These are phyloP conservation scores for Heliamphora pulchella DNA, from an alignment of 179 eudicot species.

Conservation along the genomic window DNA sequence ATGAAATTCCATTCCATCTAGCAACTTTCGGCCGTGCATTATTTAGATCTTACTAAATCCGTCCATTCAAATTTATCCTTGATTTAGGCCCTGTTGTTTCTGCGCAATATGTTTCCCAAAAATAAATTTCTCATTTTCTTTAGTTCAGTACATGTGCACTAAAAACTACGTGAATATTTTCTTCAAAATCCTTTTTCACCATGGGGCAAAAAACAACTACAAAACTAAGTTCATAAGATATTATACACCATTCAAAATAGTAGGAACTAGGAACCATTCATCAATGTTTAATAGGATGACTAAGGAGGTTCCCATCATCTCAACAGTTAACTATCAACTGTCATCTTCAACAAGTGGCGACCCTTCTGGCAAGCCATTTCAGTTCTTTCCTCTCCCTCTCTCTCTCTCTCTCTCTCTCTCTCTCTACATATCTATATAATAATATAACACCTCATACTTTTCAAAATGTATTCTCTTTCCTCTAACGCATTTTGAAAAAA, in stretches of 20 bases:
- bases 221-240: not conserved
- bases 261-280: not conserved
- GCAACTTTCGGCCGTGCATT: not conserved
- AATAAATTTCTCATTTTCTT: not conserved
- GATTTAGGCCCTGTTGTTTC: not conserved
- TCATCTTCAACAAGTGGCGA: not conserved
- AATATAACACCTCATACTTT: too few relatives aligned
- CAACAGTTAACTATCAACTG: not conserved
- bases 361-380: not conserved
- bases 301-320: not conserved
- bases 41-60: not conserved
- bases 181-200: not conserved
- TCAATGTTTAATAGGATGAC: not conserved
- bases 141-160: not conserved
- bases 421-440: too few relatives aligned
- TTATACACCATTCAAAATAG: not conserved
- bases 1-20: not conserved
- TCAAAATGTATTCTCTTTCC: too few relatives aligned
- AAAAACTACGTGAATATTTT: too few relatives aligned
- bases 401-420: too few relatives aligned
- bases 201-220: not conserved
- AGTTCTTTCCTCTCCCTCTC: not conserved
- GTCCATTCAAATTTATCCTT: not conserved
- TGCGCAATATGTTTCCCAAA: not conserved
- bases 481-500: too few relatives aligned